Conservation (phyloP, 805 yeast species). For the Suhomyces xylopsoci region DNA sequence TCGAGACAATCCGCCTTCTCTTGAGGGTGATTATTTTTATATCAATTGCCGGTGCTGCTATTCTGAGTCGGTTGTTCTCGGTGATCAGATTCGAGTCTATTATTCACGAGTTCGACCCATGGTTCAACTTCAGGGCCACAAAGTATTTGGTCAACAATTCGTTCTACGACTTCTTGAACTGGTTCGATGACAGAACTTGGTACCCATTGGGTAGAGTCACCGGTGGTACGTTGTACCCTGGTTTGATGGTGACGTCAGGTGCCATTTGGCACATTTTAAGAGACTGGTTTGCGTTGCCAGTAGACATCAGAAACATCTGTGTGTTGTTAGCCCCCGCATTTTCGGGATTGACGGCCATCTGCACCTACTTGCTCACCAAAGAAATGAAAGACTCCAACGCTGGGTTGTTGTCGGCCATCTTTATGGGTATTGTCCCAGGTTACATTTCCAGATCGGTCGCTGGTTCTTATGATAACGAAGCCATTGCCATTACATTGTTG, state of each 20-base stretch:
- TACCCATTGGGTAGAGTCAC: slow-evolving; percentile 98
- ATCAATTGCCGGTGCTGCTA: slow-evolving; percentile 85
- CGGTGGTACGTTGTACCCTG: slow-evolving; percentile 98
- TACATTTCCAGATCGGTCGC: slow-evolving; percentile 98
- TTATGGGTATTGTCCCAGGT: slow-evolving; percentile 98
- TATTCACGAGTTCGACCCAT: slow-evolving; percentile 96
- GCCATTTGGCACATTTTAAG: slow-evolving; percentile 74
- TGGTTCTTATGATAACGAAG: slow-evolving; percentile 98
- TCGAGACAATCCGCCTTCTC: slow-evolving; percentile 41
- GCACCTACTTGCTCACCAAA: slow-evolving; percentile 79
- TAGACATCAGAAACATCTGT: slow-evolving; percentile 94
- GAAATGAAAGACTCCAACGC: slow-evolving; percentile 90
- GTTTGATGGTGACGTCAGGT: slow-evolving; percentile 96
- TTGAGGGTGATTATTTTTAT: slow-evolving; percentile 67
- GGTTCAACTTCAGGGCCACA: slow-evolving; percentile 97
- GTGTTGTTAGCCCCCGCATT: slow-evolving; percentile 96
- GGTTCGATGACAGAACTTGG: slow-evolving; percentile 99
- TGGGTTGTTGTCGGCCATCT: slow-evolving; percentile 87
- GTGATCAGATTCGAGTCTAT: slow-evolving; percentile 94
- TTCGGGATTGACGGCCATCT: slow-evolving; percentile 86
- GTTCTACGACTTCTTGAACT: slow-evolving; percentile 87
- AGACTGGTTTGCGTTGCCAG: slow-evolving; percentile 65
- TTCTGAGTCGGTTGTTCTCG: slow-evolving; percentile 90
- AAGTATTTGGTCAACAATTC: slow-evolving; percentile 80
- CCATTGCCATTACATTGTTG: slow-evolving; percentile 91